A percentile compares a stretch with the other conserved stretches of the same genome.
These are phyloP conservation scores for Leishmania arabica DNA, from an alignment of 208 protist genomes.

Conservation along the genomic window DNA sequence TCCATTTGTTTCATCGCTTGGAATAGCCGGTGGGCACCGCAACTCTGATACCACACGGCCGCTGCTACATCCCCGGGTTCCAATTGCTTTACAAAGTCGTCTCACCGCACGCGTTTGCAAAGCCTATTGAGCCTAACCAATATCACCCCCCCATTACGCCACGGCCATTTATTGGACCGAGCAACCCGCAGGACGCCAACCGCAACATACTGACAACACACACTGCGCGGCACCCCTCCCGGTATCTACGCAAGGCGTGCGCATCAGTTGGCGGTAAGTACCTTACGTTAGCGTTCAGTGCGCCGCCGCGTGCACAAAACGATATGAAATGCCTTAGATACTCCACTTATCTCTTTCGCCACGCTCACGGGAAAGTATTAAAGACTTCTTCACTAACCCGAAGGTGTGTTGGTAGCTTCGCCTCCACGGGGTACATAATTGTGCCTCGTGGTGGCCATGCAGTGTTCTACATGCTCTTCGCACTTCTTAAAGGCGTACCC, in stretches of 20 bases:
- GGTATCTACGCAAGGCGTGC: neutral
- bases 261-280: neutral
- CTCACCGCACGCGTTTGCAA: no score
- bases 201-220: neutral
- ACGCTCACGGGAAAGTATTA: no score
- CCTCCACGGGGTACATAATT: no score
- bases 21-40: fast-evolving
- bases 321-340: no score
- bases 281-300: neutral
- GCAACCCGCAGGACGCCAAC: fast-evolving
- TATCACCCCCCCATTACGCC: neutral
- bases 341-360: fast-evolving
- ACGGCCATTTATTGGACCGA: neutral
- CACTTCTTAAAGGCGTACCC: no score
- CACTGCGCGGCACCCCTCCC: neutral
- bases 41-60: neutral
- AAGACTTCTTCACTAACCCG: no score
- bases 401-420: no score
- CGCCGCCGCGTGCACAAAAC: no score
- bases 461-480: no score
- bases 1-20: neutral
- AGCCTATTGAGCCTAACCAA: neutral
- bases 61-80: fast-evolving
- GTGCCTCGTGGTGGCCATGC: no score
- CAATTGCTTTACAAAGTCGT: no score